Evolutionary conservation across 805 yeast species (phyloP).

Genomic region (Torulaspora maleeae): DNA sequence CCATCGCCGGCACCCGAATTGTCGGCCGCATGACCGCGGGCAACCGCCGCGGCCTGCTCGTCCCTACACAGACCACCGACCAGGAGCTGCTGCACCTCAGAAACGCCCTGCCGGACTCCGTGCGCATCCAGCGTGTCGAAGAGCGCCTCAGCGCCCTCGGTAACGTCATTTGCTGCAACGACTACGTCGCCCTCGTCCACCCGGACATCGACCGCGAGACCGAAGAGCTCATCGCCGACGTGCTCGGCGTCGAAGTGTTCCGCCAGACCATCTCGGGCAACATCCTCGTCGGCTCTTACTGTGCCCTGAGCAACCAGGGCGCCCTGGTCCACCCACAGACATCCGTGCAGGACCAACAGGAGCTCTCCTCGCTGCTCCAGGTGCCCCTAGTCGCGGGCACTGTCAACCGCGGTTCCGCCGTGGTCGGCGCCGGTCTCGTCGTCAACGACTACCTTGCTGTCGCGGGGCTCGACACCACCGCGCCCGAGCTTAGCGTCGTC

Average conservation of each 20-base stretch:
- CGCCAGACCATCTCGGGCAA: constrained; percentile 98
- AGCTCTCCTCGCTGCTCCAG: constrained; percentile 87
- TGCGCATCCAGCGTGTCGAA: constrained; percentile 95
- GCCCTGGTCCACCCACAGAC: constrained; percentile 98
- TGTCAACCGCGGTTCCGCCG: constrained; percentile 94
- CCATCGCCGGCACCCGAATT: constrained; percentile 97
- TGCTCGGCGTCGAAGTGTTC: constrained; percentile 96
- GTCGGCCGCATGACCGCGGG: constrained; percentile 98
- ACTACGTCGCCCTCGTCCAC: constrained; percentile 97
- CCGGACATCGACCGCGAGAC: constrained; percentile 99
- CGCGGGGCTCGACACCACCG: constrained; percentile 95
- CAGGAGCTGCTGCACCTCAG: constrained; percentile 97
- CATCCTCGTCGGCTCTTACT: constrained; percentile 94
- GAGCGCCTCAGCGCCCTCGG: constrained; percentile 96
- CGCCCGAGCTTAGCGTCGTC: constrained; percentile 94
- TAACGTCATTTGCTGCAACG: constrained; percentile 97
- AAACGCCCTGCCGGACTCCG: constrained; percentile 91
- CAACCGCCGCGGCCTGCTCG: constrained; percentile 93
- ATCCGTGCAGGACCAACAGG: constrained; percentile 96
- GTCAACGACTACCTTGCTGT: constrained; percentile 98
- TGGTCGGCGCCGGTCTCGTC: constrained; percentile 98
- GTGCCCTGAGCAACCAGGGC: constrained; percentile 93
- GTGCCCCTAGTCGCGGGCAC: constrained; percentile 99
- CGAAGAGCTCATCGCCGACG: constrained; percentile 97
- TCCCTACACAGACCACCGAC: constrained; percentile 96